Base-by-base conservation (phyloP, 768 basidiomycete species). In the Naganishia vaughanmartiniae region DNA sequence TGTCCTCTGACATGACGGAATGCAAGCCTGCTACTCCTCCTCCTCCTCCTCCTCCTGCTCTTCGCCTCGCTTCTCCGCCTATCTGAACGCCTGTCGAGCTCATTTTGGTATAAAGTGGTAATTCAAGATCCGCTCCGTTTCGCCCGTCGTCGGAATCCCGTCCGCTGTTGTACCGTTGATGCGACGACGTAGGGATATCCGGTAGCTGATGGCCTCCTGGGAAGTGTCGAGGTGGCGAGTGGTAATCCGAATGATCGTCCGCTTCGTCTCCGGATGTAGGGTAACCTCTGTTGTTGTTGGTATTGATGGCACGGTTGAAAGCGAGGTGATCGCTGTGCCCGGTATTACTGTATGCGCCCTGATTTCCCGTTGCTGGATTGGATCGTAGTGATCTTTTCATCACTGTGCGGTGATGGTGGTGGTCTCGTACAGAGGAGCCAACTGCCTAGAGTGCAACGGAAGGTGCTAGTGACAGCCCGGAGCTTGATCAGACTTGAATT, bases 41-140 rank as follows among this genome's bases (percentile, higher is more conserved):
- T 26, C 68, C 68, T 28, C 17, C 39, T 21, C 42, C 54, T 34
- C 31, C 28, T 26, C 68, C 68, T 21, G 56, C 39, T 24, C 68
- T 45, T 39, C 55, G 55, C 24, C 39, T 60, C 31, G 53, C 48
- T 34, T 66, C 65, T 30, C 55, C 68, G 15, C 55, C 55, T 28
- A 69, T 42, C 33, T 55, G 68, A 28, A 69, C 55, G 33, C 53
- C 24, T 9, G n/a, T 58, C 14, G 68, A 24, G 39, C 68, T 57
- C 45, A 57, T 69, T 34, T 69, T 69, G 54, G 36, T 63, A 42
- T 58, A 69, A 24, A 69, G 68, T 31, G 68, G 68, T 36, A 69
- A 60, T n/a, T 69, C 68, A 30, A 69, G 68, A n/a, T 57, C 68
- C 56, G 65, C 65, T 21, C 30, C 31, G 30, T 36, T 36, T 9